phyloP scores from a whole-genome alignment of 495 filamentous ascomycete species.

The Podospora bellae-mahoneyi region DNA sequence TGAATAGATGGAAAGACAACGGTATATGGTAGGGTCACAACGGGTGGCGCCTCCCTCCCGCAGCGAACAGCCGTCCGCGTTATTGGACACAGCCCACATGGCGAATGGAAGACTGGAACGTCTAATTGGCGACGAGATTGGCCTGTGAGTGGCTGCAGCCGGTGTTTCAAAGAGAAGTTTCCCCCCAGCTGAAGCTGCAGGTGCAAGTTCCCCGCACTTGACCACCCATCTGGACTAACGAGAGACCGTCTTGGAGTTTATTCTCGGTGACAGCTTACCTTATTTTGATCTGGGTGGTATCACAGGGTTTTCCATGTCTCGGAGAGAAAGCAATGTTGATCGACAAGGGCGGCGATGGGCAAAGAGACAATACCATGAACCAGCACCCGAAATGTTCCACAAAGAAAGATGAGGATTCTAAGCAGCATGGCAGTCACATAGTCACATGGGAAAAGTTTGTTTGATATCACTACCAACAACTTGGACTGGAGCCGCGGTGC shows the following conservation, averaged over 20 bases:
- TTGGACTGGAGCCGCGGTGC: not conserved
- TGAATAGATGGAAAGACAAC: not conserved
- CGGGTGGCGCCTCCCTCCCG: slow-evolving; percentile 4
- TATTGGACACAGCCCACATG: slow-evolving; percentile 2
- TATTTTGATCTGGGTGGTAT: not conserved
- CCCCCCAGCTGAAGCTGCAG: slow-evolving; percentile 4
- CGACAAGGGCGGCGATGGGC: not conserved
- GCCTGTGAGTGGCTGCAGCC: not conserved
- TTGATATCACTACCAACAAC: not conserved
- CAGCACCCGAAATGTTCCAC: not conserved
- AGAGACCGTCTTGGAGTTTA: not conserved
- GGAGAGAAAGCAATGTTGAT: not conserved
- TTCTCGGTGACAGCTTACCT: not conserved
- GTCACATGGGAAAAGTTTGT: not conserved
- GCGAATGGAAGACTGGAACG: not conserved
- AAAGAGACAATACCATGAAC: not conserved
- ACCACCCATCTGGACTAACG: not conserved
- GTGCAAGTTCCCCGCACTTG: not conserved
- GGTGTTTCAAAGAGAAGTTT: slow-evolving; percentile 11
- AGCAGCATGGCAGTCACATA: not conserved
- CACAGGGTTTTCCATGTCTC: not conserved
- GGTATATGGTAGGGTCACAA: not conserved
- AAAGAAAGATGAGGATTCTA: not conserved
- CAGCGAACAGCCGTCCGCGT: not conserved
- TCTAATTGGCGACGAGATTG: not conserved